A percentile compares a stretch with the other conserved stretches of the same genome.
These are phyloP conservation scores for Paraphaeosphaeria minitans DNA, from an alignment of 2,329 filamentous ascomycete genomes.

Conservation along the genomic window DNA sequence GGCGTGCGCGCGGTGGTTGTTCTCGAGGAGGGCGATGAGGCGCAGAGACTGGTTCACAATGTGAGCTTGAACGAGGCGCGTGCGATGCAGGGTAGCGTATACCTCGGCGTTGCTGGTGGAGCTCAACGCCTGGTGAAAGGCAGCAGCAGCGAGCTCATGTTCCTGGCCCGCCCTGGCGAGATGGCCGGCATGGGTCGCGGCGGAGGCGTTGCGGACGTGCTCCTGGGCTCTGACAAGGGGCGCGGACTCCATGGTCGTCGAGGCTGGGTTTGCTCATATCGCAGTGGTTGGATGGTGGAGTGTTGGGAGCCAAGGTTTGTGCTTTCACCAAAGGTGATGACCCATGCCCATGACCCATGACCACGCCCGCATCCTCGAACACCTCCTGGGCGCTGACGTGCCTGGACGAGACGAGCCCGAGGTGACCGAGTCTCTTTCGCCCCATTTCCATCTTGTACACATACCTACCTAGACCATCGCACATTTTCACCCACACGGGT, in stretches of 20 bases:
- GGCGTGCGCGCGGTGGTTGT: slow-evolving; percentile 84
- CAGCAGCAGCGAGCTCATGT: slow-evolving; percentile 84
- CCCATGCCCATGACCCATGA: background rate
- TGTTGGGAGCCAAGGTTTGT: background rate
- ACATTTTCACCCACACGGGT: background rate
- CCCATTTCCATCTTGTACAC: background rate
- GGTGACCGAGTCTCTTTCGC: background rate
- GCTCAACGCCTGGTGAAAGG: slow-evolving; percentile 83
- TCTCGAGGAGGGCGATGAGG: slow-evolving; percentile 81
- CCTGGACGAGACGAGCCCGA: slow-evolving; percentile 4
- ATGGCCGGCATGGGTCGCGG: slow-evolving; percentile 70
- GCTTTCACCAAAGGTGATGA: too few species aligned
- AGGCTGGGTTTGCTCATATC: slow-evolving; percentile 2
- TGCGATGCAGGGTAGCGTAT: slow-evolving; percentile 8
- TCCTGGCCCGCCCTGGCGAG: slow-evolving; percentile 84
- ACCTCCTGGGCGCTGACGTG: background rate
- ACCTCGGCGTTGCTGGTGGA: slow-evolving; percentile 68
- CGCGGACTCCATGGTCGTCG: slow-evolving; percentile 67
- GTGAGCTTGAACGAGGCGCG: background rate
- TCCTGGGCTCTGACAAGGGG: slow-evolving; percentile 80
- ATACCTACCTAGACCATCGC: too few species aligned
- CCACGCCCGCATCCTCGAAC: background rate
- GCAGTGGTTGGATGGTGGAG: background rate
- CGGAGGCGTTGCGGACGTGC: slow-evolving; percentile 82
- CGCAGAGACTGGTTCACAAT: slow-evolving; percentile 70